Evolutionary conservation across 2,329 filamentous ascomycete genomes (phyloP), one percentile per base, ranked within the genome.

Genomic region (Pseudogymnoascus sp.): DNA sequence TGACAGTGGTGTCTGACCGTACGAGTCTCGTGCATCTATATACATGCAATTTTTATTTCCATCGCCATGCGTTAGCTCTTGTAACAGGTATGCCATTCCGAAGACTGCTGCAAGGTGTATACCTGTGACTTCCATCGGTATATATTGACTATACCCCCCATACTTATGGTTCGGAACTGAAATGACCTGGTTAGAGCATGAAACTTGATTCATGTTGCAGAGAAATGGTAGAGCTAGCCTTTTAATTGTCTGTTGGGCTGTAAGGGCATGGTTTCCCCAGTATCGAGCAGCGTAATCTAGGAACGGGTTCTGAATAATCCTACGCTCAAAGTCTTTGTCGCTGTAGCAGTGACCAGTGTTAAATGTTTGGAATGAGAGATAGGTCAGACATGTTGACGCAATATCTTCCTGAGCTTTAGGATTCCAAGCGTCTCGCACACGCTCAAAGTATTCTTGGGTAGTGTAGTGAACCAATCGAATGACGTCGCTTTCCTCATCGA

Each of bases 391-490:
- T 9, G 56, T 38, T 4, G 16, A 38, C 9, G n/a, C 16, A 2
- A 60, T 60, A 4, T 37, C 36, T 14, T 36, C 56, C 21, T 37
- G 56, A 1, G 31, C 56, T 25, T 21, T 37, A n/a, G 56, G 56
- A 37, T 14, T 36, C 36, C 31, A 60, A 2, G 0, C 1, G 3
- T 60, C 31, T 38, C 56, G 56, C 1, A 36, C 2, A 7, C 21
- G 1, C 21, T 14, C 5, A 40, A 73, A 65, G 59, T 69, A 73
- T 56, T 73, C 70, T 40, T 72, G 69, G 3, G 67, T 60, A 1
- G 71, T 70, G 46, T 65, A 68, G 62, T 72, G 71, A 3, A 70
- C 65, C 5, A 72, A 59, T 9, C 69, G 65, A 21, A 70, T 62
- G 14, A 60, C 16, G 3, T 60, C 7, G 14, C 56, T 60, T 9